Evolutionary conservation across 2,329 filamentous ascomycete species (phyloP).

Genomic region (Myrmaecium sp.): DNA sequence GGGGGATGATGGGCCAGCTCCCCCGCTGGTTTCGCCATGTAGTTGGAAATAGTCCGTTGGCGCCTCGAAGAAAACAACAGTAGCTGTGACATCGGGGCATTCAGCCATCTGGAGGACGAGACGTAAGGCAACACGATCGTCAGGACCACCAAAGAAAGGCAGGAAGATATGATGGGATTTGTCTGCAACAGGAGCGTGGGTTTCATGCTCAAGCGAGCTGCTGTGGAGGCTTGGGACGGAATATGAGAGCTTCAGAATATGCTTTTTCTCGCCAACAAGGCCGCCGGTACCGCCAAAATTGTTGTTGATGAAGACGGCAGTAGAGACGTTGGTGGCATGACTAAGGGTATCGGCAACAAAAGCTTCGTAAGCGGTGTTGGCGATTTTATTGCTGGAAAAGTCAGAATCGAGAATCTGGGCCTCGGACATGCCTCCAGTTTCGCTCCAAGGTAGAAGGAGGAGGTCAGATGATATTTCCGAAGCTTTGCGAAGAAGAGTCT

Average conservation of each 20-base stretch:
- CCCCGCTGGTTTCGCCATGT: background rate
- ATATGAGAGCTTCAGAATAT: conserved; percentile 4
- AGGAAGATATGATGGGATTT: conserved; percentile 72
- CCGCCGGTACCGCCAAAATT: conserved; percentile 36
- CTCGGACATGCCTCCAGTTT: conserved; percentile 60
- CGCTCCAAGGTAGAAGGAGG: conserved; percentile 78
- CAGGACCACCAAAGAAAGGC: conserved; percentile 68
- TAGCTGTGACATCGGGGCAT: conserved; percentile 63
- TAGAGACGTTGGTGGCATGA: conserved; percentile 45
- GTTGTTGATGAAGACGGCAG: conserved; percentile 66
- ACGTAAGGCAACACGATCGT: conserved; percentile 64
- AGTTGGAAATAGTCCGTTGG: conserved; percentile 10
- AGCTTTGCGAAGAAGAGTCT: conserved; percentile 53
- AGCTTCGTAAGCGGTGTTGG: conserved; percentile 45
- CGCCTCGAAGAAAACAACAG: conserved; percentile 45
- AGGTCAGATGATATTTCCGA: conserved; percentile 40
- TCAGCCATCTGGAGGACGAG: conserved; percentile 72
- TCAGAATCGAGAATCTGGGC: conserved; percentile 33
- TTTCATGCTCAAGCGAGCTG: conserved; percentile 34
- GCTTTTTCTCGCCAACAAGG: conserved; percentile 20
- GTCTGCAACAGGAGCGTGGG: conserved; percentile 40
- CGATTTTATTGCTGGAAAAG: conserved; percentile 40
- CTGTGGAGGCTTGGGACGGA: conserved; percentile 29
- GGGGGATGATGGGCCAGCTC: conserved; percentile 4
- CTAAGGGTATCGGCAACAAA: conserved; percentile 58